phyloP scores from a whole-genome alignment of 495 filamentous ascomycete genomes.

The Aspergillus leporis region DNA sequence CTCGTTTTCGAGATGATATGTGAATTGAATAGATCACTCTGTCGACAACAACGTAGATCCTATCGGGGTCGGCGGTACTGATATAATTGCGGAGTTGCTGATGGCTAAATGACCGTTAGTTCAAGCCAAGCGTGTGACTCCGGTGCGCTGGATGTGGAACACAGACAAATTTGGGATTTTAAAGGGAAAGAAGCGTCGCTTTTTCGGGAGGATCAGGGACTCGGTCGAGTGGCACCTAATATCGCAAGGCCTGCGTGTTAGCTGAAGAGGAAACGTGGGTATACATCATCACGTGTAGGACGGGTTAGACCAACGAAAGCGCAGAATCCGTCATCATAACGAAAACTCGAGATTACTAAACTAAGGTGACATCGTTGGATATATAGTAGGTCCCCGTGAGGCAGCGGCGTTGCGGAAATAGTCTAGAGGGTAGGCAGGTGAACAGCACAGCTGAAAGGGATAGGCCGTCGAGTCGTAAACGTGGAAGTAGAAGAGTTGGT shows the following conservation, averaged over 20 bases:
- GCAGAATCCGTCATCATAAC: constrained; percentile 50
- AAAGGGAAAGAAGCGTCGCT: constrained; percentile 73
- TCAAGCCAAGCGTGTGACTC: constrained; percentile 5
- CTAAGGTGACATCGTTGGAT: constrained; percentile 38
- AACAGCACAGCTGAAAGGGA: constrained; percentile 7
- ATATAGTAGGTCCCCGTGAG: constrained; percentile 9
- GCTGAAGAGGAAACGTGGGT: constrained; percentile 2
- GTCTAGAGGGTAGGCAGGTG: constrained; percentile 6
- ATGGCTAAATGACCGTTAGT: constrained; percentile 60
- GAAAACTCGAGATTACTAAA: constrained; percentile 29
- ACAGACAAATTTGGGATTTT: constrained; percentile 73
- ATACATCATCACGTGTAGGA: constrained; percentile 8
- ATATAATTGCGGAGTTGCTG: constrained; percentile 91
- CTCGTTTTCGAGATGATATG: constrained; percentile 67
- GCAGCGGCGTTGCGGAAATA: constrained; percentile 16
- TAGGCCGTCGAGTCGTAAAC: background rate
- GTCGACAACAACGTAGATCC: constrained; percentile 80
- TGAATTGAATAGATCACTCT: constrained; percentile 73
- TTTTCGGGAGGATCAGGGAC: constrained; percentile 59
- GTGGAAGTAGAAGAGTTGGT: background rate
- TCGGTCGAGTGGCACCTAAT: constrained; percentile 58
- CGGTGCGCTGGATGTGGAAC: constrained; percentile 2
- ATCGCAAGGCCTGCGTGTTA: constrained; percentile 17
- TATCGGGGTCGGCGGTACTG: constrained; percentile 70
- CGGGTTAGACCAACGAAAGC: constrained; percentile 30